These are phyloP conservation scores for Sinapis alba DNA, from an alignment of 441 rosid species.

Conservation along the genomic window DNA sequence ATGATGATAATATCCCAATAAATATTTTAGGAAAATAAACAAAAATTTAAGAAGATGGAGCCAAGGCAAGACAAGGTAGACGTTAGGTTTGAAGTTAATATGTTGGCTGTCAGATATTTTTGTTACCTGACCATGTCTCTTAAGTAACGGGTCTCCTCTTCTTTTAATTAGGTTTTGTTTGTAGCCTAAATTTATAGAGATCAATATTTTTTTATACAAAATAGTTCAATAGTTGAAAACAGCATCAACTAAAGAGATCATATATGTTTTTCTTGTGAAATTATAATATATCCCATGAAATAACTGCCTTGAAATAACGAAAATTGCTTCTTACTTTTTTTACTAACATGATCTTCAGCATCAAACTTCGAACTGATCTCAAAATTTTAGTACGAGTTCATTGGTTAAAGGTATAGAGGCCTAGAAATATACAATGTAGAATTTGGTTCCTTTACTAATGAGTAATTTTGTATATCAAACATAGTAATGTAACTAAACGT, in stretches of 20 bases:
- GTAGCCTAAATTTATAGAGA: constrained; percentile 17
- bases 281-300: background rate
- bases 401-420: background rate
- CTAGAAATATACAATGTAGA: background rate
- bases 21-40: constrained; percentile 19
- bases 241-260: background rate
- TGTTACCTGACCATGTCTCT: constrained; percentile 43
- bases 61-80: constrained; percentile 40
- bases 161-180: constrained; percentile 23
- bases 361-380: background rate
- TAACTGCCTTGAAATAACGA: background rate
- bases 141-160: constrained; percentile 32
- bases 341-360: background rate
- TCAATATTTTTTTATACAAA: background rate
- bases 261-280: background rate
- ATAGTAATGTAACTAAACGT: background rate
- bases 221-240: constrained; percentile 1
- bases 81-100: constrained; percentile 55
- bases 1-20: constrained; percentile 4
- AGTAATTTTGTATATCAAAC: constrained; percentile 5
- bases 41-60: constrained; percentile 37
- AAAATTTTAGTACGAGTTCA: background rate
- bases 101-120: constrained; percentile 38
- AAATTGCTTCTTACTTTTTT: background rate
- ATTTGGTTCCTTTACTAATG: background rate